Conservation (phyloP, 2,329 filamentous ascomycete genomes). For the Acrodontium crateriforme region DNA sequence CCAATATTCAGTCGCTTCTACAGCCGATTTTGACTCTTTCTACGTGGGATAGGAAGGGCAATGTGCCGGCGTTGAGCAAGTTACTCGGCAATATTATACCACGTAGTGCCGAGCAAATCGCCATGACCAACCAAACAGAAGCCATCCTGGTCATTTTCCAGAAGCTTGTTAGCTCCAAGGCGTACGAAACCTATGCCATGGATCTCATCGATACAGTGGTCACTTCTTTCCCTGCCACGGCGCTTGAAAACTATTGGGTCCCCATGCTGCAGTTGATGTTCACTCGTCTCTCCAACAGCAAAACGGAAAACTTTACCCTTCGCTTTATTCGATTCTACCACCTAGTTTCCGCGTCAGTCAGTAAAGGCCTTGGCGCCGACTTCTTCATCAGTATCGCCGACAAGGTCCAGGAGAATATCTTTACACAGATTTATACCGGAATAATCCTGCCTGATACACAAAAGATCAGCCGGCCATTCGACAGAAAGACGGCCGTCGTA, state of each 20-base stretch:
- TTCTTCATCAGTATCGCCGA: slow-evolving; percentile 83
- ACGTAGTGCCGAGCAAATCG: slow-evolving; percentile 57
- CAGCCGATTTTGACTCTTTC: slow-evolving; percentile 64
- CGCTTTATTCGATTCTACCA: slow-evolving; percentile 93
- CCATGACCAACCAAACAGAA: slow-evolving; percentile 68
- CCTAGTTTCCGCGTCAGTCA: slow-evolving; percentile 65
- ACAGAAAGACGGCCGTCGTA: slow-evolving; percentile 86
- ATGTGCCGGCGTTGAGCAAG: slow-evolving; percentile 79
- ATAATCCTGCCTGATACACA: slow-evolving; percentile 83
- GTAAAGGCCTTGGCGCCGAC: slow-evolving; percentile 77
- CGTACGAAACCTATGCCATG: slow-evolving; percentile 74
- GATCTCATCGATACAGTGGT: slow-evolving; percentile 78
- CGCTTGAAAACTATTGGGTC: slow-evolving; percentile 62
- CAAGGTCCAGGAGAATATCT: slow-evolving; percentile 61
- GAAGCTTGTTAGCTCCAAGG: slow-evolving; percentile 66
- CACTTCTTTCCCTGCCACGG: slow-evolving; percentile 57
- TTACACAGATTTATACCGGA: slow-evolving; percentile 69
- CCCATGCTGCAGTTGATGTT: slow-evolving; percentile 73
- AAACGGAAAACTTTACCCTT: slow-evolving; percentile 69
- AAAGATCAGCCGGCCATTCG: slow-evolving; percentile 71
- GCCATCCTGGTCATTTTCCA: slow-evolving; percentile 93
- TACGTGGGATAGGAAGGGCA: slow-evolving; percentile 85
- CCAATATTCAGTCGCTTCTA: slow-evolving; percentile 68
- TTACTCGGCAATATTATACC: slow-evolving; percentile 74
- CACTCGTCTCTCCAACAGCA: slow-evolving; percentile 55